Percentiles rank a stretch among this genome's conserved stretches.
phyloP scores from a whole-genome alignment of 768 basidiomycete species.

The Boletus pseudo-olivaceus region DNA sequence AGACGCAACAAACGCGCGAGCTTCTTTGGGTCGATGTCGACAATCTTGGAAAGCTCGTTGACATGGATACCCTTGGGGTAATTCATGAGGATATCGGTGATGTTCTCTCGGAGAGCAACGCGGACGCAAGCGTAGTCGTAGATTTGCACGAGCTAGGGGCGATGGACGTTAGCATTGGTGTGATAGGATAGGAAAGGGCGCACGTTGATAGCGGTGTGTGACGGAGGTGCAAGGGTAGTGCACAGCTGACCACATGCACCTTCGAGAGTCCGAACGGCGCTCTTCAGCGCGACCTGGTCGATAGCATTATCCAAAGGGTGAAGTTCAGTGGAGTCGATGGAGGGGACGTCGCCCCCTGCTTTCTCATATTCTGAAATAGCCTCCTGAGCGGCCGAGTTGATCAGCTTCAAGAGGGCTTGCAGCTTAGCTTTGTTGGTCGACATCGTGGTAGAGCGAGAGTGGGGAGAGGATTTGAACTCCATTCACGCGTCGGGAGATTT shows the following conservation, averaged over 20 bases:
- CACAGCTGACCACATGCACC: slow-evolving; percentile 37
- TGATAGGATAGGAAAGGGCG: not conserved
- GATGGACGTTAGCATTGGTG: not conserved
- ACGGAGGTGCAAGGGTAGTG: slow-evolving; percentile 33
- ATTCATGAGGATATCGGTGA: slow-evolving; percentile 27
- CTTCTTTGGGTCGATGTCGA: slow-evolving; percentile 24
- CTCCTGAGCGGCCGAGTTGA: slow-evolving; percentile 29
- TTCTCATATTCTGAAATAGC: slow-evolving; percentile 35
- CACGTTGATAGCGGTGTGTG: slow-evolving; percentile 33
- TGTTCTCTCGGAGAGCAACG: slow-evolving; percentile 25
- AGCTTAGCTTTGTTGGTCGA: slow-evolving; percentile 24
- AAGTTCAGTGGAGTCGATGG: slow-evolving; percentile 32
- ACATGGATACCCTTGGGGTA: slow-evolving; percentile 32
- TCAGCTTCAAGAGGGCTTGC: slow-evolving; percentile 28
- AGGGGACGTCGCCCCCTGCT: slow-evolving; percentile 25
- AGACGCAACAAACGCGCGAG: slow-evolving; percentile 31
- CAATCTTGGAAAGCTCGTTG: slow-evolving; percentile 22
- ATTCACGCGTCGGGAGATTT: not conserved
- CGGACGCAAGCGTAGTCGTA: slow-evolving; percentile 30
- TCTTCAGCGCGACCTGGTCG: slow-evolving; percentile 23
- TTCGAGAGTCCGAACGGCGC: slow-evolving; percentile 28
- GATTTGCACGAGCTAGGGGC: slow-evolving; percentile 23
- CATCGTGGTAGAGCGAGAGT: slow-evolving; percentile 4
- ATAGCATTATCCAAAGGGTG: slow-evolving; percentile 35
- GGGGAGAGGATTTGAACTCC: not conserved